phyloP scores from a whole-genome alignment of 805 yeast genomes.

The Myxozyma vanderwaltii region DNA sequence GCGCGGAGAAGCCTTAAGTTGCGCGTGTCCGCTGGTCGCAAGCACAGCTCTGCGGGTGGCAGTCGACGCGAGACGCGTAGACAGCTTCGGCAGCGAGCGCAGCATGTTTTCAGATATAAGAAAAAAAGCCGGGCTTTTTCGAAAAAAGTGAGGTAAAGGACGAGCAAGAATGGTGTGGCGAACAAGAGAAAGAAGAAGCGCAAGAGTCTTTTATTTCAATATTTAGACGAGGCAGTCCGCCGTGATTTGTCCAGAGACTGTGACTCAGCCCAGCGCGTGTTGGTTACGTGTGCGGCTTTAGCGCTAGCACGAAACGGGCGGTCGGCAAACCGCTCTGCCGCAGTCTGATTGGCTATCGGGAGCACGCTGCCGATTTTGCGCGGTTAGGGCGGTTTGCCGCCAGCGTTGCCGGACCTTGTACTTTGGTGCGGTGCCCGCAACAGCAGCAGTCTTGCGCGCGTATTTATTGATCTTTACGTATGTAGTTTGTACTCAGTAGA shows the following conservation, averaged over 20 bases:
- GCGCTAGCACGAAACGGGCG: background rate
- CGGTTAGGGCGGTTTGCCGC: background rate
- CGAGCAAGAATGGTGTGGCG: background rate
- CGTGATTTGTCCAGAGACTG: background rate
- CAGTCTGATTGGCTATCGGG: conserved; percentile 24
- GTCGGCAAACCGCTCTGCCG: conserved; percentile 8
- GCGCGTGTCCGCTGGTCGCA: conserved; percentile 1
- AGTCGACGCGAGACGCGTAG: conserved; percentile 27
- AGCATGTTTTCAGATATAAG: conserved; percentile 14
- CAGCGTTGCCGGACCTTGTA: conserved; percentile 3
- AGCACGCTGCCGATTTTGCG: conserved; percentile 16
- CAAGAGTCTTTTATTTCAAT: background rate
- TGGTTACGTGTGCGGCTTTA: conserved; percentile 10
- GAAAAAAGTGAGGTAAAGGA: conserved; percentile 1
- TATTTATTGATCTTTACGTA: too few relatives aligned
- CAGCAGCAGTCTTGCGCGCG: background rate
- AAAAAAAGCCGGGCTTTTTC: background rate
- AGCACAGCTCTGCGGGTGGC: conserved; percentile 22
- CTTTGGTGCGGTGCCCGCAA: too few relatives aligned
- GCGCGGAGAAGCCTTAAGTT: conserved; percentile 7
- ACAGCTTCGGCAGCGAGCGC: conserved; percentile 31
- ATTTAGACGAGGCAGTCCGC: conserved; percentile 4
- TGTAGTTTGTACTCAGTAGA: too few relatives aligned
- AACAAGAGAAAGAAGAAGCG: conserved; percentile 2
- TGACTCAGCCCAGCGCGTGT: background rate